A percentile compares a stretch with the other conserved stretches of the same genome.
Conservation (phyloP, 495 filamentous ascomycete genomes). For the Podospora tetraspora region DNA sequence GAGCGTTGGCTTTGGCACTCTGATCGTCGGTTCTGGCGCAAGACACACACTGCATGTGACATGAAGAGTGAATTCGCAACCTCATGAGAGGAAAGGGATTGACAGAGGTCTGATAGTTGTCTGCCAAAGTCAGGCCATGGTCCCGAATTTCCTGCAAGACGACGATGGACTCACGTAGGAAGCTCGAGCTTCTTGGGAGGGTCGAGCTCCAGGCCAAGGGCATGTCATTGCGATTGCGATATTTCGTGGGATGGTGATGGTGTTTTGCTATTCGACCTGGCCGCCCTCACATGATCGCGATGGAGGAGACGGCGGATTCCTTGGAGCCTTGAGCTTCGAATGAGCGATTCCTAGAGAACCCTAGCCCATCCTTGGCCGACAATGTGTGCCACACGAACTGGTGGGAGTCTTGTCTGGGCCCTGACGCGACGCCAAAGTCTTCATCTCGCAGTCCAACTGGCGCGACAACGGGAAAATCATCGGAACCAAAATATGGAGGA, state of each 20-base stretch:
- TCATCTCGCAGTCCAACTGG: too few relatives aligned
- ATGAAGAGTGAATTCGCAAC: background rate
- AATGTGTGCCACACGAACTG: background rate
- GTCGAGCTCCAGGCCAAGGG: background rate
- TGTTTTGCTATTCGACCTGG: background rate
- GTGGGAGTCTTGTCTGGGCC: background rate
- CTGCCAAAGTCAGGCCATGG: background rate
- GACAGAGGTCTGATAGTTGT: background rate
- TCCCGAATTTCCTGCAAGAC: background rate
- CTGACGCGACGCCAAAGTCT: too few relatives aligned
- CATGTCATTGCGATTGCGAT: too few relatives aligned
- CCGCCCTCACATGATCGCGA: background rate
- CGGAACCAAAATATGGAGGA: too few relatives aligned
- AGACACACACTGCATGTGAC: background rate
- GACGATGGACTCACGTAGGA: background rate
- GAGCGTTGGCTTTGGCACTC: background rate
- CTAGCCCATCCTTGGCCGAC: too few relatives aligned
- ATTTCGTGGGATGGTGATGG: background rate
- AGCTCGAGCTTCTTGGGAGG: background rate
- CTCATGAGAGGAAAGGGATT: background rate
- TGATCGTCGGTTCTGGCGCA: background rate
- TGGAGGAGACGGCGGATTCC: too few relatives aligned
- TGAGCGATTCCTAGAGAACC: too few relatives aligned
- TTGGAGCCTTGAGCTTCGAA: too few relatives aligned
- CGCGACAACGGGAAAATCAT: too few relatives aligned